These are phyloP conservation scores for Ophiostoma quercus DNA, from an alignment of 2,329 filamentous ascomycete genomes.

Conservation along the genomic window DNA sequence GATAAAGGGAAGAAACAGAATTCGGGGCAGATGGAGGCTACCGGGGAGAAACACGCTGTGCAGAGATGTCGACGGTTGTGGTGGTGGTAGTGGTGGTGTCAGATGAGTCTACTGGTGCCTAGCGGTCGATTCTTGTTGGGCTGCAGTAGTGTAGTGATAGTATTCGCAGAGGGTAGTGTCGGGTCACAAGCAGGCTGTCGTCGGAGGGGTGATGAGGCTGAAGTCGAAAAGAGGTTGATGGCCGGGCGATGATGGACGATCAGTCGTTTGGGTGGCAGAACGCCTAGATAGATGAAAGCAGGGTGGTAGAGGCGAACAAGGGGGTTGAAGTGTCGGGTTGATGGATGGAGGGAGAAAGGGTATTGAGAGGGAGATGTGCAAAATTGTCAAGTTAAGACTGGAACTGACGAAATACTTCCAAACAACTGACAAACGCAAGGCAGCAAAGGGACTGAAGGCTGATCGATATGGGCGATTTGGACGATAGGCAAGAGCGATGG, in stretches of 20 bases:
- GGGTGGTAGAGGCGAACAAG: background rate
- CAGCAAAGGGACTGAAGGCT: slow-evolving; percentile 1
- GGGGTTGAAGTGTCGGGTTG: background rate
- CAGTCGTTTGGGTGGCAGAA: background rate
- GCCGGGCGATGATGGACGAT: background rate
- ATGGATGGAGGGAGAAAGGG: background rate
- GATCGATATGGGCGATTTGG: background rate
- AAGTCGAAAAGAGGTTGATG: background rate
- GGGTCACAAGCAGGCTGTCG: background rate
- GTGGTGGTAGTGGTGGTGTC: background rate
- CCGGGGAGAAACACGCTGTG: background rate
- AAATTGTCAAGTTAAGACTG: background rate
- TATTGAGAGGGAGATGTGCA: background rate
- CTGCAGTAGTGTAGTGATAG: background rate
- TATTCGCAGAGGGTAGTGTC: background rate
- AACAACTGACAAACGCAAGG: background rate
- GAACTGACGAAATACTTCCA: background rate
- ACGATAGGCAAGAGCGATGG: slow-evolving; percentile 10
- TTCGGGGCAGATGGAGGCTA: background rate
- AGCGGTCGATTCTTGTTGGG: background rate
- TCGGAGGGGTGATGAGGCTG: background rate
- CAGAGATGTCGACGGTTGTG: background rate
- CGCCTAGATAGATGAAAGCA: background rate
- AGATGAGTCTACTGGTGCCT: background rate
- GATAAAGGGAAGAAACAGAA: no score